Base-by-base conservation (phyloP, 1,284 basidiomycete species). In the Papiliotrema fonsecae region DNA sequence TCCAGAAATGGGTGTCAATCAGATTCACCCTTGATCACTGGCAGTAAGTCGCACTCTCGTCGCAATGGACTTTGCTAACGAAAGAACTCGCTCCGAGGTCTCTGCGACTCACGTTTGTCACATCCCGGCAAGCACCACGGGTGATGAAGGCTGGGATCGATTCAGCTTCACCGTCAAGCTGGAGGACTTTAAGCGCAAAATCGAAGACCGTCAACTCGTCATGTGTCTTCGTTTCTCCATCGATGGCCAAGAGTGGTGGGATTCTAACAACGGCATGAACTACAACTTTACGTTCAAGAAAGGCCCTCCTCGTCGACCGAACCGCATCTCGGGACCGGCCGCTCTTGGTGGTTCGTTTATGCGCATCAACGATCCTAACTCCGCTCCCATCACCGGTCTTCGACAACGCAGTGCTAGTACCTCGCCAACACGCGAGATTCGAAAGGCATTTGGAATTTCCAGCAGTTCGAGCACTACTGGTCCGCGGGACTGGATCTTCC, bases 141-240 rank as follows among this genome's bases (percentile, higher is more conserved):
- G 67, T 6, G 70, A 72, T 48, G 65, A 74, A 53, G 70, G 72
- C 10, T 76, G 75, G 75, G 76, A 77, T 55, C 62, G 75, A 31
- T 77, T 78, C 69, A 63, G 65, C 46, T 77, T 77, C 56, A 57
- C 65, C 4, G 82, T 92, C 64, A 82, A 80, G 45, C 77, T 93
- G 27, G 84, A 86, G 55, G 86, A 88, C 60, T 85, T 87, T 63
- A 80, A 81, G 43, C 75, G 77, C 37, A 81, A 79, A 52, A 75
- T 92, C n/a, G 76, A 79, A 31, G 79, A 82, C 7, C 77, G 85
- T 30, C 81, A 79, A 13, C 70, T 91, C 39, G 82, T 78, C 70
- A 75, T 88, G 19, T 87, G 82, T 27, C 79, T 79, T 3, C 76
- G 84, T 27, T 89, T 79, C 69, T 75, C 73, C 1, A 60, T 75